Evolutionary conservation across 129 eudicot genomes (phyloP), one percentile per base, ranked within the genome.

Genomic region (Lactuca saligna): DNA sequence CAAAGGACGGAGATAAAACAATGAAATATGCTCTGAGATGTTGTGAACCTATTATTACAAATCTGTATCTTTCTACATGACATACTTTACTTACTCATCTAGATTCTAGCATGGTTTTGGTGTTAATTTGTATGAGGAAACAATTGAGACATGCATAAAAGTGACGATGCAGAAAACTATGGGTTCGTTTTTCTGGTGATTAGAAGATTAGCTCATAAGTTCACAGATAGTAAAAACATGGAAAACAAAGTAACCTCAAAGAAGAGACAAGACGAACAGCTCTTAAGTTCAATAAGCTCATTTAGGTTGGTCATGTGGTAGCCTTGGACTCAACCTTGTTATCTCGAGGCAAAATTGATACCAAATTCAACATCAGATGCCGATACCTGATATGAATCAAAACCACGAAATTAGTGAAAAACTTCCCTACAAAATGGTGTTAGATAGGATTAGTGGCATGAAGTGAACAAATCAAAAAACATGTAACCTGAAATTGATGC

Each of bases 361-460:
- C 90, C 80, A 92, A 48, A 81, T 92, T 92, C 98, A 92, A 74
- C 98, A 92, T 92, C 95, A 92, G 79, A 76, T 91, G 97, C 68
- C 98, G 84, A 75, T 86, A 92, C 95, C 96, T 92, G 72, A 68
- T 3, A 25, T 41, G 54, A 37, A 9, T 3, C 64, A 69, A 53
- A 57, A 29, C 64, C 20, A 64, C 12, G 4, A 17, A 63, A 38
- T 3, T 14, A 16, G 8, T 1, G 17, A 71, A 3, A 13, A 46
- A 78, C n/a, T 13, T 56, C 9, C 34, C n/a, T 37, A 16, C 25
- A 32, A 61, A 38, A 61, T 32, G 4, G 32, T 4, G 8, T 1
- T 37, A 15, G 0, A 38, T 37, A 46, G 15, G 2, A 46, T 41
- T 41, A 41, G 48, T 41, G 9, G 7, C 12, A n/a, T 1, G 60